Conservation (phyloP, 2,329 filamentous ascomycete genomes). For the Juglanconis juglandina region DNA sequence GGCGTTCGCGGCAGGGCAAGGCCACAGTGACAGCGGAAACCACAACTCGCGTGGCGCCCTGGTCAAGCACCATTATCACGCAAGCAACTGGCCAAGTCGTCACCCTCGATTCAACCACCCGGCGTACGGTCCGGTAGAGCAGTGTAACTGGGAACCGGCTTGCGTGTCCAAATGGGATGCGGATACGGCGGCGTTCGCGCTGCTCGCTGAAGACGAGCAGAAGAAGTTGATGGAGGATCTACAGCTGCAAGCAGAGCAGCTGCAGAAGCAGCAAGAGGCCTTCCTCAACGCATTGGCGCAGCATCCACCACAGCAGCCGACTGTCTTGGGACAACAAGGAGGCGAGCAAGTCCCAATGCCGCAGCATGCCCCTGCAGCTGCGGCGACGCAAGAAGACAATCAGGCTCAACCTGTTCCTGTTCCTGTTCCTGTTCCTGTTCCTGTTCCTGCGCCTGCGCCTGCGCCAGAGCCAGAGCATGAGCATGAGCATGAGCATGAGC, state of each 20-base stretch:
- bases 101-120: constrained; percentile 67
- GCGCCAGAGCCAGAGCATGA: not conserved
- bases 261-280: constrained; percentile 22
- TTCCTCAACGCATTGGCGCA: constrained; percentile 11
- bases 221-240: constrained; percentile 42
- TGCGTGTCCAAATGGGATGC: constrained; percentile 66
- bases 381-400: not conserved
- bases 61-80: constrained; percentile 73
- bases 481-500: no score
- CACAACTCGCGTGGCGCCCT: constrained; percentile 64
- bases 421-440: no score
- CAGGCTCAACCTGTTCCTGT: not conserved
- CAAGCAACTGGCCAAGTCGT: constrained; percentile 65
- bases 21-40: constrained; percentile 69
- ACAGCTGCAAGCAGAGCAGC: constrained; percentile 27
- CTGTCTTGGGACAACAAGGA: not conserved
- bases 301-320: constrained; percentile 6
- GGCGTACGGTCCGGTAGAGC: constrained; percentile 66
- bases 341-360: not conserved
- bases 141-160: constrained; percentile 65
- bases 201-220: constrained; percentile 57
- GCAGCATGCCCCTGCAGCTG: not conserved
- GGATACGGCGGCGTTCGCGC: constrained; percentile 58
- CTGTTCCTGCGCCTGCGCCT: not conserved
- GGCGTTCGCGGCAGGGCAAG: constrained; percentile 69